Evolutionary conservation across 805 yeast genomes (phyloP).

Genomic region (Jamesozyma rosinii): DNA sequence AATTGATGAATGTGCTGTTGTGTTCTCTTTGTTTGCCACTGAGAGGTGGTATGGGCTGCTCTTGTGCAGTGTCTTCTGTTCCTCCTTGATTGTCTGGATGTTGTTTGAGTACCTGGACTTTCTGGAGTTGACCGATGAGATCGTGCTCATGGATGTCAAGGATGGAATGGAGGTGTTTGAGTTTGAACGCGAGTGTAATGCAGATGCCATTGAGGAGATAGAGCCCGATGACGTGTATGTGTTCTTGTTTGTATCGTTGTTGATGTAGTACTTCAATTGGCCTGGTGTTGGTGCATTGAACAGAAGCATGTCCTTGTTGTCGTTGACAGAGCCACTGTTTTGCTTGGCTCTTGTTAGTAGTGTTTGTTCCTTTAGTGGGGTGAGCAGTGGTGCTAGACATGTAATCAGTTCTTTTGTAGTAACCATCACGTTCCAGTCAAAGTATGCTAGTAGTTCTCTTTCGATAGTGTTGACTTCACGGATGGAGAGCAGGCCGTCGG

Average conservation of each 20-base stretch:
- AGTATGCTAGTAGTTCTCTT: slow-evolving; percentile 69
- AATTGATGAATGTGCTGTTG: background rate
- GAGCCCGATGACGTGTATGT: slow-evolving; percentile 9
- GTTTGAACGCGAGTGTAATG: slow-evolving; percentile 24
- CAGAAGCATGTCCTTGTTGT: slow-evolving; percentile 32
- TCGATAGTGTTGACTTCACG: slow-evolving; percentile 86
- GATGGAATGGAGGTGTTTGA: slow-evolving; percentile 35
- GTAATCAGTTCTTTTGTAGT: slow-evolving; percentile 58
- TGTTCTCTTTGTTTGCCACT: slow-evolving; percentile 4
- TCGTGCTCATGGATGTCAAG: slow-evolving; percentile 34
- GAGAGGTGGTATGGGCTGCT: slow-evolving; percentile 6
- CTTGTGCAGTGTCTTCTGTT: background rate
- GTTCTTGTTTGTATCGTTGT: slow-evolving; percentile 4
- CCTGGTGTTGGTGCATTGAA: slow-evolving; percentile 18
- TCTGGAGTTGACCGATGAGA: slow-evolving; percentile 17
- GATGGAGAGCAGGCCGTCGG: slow-evolving; percentile 70
- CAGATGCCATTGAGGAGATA: slow-evolving; percentile 5
- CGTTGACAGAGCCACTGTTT: background rate
- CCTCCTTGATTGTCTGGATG: slow-evolving; percentile 1
- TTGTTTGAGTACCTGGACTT: slow-evolving; percentile 1
- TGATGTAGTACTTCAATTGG: slow-evolving; percentile 10
- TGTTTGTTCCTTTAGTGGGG: slow-evolving; percentile 38
- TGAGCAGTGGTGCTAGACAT: slow-evolving; percentile 64
- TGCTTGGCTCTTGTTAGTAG: background rate
- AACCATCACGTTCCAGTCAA: slow-evolving; percentile 79